Conservation (phyloP, 2,329 filamentous ascomycete genomes). For the Diaporthe amygdali region DNA sequence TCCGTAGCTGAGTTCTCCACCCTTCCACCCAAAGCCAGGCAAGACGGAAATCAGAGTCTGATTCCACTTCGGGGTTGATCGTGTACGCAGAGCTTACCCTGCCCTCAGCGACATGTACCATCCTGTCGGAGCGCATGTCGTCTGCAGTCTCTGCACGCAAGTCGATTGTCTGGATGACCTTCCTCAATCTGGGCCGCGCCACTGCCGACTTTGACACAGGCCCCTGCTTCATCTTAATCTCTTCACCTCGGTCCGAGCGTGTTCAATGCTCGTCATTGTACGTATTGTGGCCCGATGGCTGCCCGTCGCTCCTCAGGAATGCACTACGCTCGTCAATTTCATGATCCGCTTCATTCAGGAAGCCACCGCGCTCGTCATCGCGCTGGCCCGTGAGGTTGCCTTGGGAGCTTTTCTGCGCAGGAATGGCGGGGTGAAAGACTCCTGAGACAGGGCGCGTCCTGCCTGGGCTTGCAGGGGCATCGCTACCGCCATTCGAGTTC, state of each 20-base stretch:
- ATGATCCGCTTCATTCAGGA: conserved; percentile 28
- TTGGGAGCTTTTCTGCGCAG: not conserved
- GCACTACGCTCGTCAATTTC: conserved; percentile 36
- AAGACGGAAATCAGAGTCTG: conserved; percentile 34
- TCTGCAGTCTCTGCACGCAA: conserved; percentile 19
- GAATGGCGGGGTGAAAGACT: conserved; percentile 26
- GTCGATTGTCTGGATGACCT: not conserved
- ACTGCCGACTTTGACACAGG: not conserved
- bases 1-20: conserved; percentile 40
- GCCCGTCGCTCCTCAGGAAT: conserved; percentile 31
- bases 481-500: conserved; percentile 11
- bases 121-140: conserved; percentile 18
- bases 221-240: conserved; percentile 13
- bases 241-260: conserved; percentile 40
- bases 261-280: conserved; percentile 38
- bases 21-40: conserved; percentile 45
- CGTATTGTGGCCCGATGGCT: not conserved
- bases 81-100: conserved; percentile 13
- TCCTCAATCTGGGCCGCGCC: not conserved
- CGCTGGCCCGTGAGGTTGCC: not conserved
- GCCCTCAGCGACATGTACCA: conserved; percentile 7
- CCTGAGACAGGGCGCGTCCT: conserved; percentile 30
- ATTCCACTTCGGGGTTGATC: conserved; percentile 17
- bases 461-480: conserved; percentile 28
- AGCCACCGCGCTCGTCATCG: not conserved